Conservation (phyloP, 169 alveolate genomes). For the Plasmodium blacklocki region DNA sequence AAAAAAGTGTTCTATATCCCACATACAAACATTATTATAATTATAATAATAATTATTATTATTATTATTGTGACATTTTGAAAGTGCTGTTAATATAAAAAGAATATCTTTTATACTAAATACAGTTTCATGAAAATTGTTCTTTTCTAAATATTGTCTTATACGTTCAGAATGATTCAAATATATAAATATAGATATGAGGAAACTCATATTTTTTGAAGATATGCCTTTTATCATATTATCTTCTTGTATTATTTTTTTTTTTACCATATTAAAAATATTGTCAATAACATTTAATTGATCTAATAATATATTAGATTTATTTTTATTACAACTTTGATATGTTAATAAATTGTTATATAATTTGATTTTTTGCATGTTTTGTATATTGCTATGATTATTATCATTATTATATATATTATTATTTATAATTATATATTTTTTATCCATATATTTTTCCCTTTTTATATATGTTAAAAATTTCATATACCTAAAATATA, state of each 20-base stretch:
- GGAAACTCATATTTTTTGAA: conserved; percentile 67
- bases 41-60: too few relatives aligned
- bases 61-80: conserved; percentile 11
- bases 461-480: conserved; percentile 10
- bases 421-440: too few relatives aligned
- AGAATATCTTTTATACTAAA: conserved; percentile 63
- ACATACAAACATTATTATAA: not conserved
- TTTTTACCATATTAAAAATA: conserved; percentile 25
- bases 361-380: not conserved
- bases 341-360: not conserved
- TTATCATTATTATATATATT: too few relatives aligned
- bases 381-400: too few relatives aligned
- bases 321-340: too few relatives aligned
- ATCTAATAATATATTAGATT: not conserved
- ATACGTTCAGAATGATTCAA: conserved; percentile 38
- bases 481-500: conserved; percentile 61
- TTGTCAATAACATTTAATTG: conserved; percentile 24
- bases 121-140: conserved; percentile 19
- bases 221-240: conserved; percentile 21
- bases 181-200: conserved; percentile 46
- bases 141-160: conserved; percentile 41
- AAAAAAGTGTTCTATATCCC: conserved; percentile 25
- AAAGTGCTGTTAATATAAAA: conserved; percentile 50
- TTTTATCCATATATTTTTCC: conserved; percentile 1
- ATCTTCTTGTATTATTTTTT: conserved; percentile 20